Conservation (phyloP, 1,139 yeast genomes). For the Magnusiomyces paraingens region DNA sequence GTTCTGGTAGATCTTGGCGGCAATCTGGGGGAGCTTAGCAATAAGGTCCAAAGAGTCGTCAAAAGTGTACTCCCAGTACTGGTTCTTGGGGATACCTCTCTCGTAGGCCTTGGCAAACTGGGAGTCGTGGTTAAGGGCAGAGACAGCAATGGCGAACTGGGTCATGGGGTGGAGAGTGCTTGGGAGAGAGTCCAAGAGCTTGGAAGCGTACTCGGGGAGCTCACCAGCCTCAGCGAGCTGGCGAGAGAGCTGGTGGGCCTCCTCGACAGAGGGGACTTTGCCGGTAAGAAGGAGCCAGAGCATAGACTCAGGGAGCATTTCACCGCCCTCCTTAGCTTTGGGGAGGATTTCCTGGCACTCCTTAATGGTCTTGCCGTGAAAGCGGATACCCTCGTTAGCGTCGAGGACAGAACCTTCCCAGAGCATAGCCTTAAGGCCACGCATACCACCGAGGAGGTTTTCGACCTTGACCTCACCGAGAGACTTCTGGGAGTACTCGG, state of each 20-base stretch:
- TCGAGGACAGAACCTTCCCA: constrained; percentile 54
- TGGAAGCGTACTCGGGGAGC: constrained; percentile 81
- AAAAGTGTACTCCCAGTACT: constrained; percentile 88
- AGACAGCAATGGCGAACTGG: constrained; percentile 87
- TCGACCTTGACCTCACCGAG: constrained; percentile 43
- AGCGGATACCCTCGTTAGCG: constrained; percentile 47
- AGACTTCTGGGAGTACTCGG: constrained; percentile 30
- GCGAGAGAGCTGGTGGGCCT: constrained; percentile 66
- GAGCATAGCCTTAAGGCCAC: constrained; percentile 44
- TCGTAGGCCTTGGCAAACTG: constrained; percentile 89
- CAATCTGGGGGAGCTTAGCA: constrained; percentile 88
- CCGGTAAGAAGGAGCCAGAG: constrained; percentile 91
- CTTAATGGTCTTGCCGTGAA: constrained; percentile 48
- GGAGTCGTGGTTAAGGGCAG: constrained; percentile 86
- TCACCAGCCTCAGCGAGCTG: constrained; percentile 80
- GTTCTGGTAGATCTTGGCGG: constrained; percentile 91
- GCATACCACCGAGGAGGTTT: constrained; percentile 48
- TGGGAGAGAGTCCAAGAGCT: constrained; percentile 77
- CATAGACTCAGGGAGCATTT: constrained; percentile 72
- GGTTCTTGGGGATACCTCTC: constrained; percentile 75
- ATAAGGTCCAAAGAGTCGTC: constrained; percentile 86
- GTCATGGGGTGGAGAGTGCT: constrained; percentile 91
- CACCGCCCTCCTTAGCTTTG: constrained; percentile 46
- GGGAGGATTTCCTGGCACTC: constrained; percentile 45
- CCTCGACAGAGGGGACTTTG: constrained; percentile 72